Evolutionary conservation across 2,329 filamentous ascomycete genomes (phyloP), one percentile per base, ranked within the genome.

Genomic region (Cryphonectria japonica): DNA sequence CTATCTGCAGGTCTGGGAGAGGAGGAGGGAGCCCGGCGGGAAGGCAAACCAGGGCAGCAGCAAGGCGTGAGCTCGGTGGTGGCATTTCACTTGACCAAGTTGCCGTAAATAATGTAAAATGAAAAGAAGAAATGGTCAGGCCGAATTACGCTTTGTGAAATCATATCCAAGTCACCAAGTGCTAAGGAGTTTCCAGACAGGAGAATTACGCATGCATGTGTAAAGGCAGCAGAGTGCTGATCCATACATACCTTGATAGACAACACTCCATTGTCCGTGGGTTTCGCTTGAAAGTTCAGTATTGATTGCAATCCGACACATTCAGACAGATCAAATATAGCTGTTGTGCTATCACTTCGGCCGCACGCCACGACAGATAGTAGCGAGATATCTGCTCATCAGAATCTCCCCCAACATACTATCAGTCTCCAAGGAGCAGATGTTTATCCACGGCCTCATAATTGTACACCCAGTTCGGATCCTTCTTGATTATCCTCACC

Each of bases 1-100:
- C 69, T 98, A 98, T 84, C 82, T 98, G 71, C 97, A 98, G 88
- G 89, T 99, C 61, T 98, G 96, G 96, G 96, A 98, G 84, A 87
- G 92, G 80, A 88, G 94, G 81, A 91, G 88, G 78, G 85, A 84
- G 73, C 79, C 82, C 19, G 63, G 63, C 29, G 70, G 75, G 6
- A 83, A 82, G 76, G 79, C 79, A 54, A 86, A 83, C 74, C 79
- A 50, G 46, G 46, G 16, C 54, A 16, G 37, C 37, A 39, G 37
- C 37, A 39, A 9, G 37, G 11, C 9, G 9, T 39, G 7, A 39
- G 13, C 37, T 39, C 13, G 37, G 37, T 39, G 37, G 37, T 39
- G 37, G 37, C 11, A 39, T 39, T 37, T 13, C 11, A 39, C 37
- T 39, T 37, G 37, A 37, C 37, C 37, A 39, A 39, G 37, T 39